These are phyloP conservation scores for Novymonas esmeraldas DNA, from an alignment of 208 protist species.

Conservation along the genomic window DNA sequence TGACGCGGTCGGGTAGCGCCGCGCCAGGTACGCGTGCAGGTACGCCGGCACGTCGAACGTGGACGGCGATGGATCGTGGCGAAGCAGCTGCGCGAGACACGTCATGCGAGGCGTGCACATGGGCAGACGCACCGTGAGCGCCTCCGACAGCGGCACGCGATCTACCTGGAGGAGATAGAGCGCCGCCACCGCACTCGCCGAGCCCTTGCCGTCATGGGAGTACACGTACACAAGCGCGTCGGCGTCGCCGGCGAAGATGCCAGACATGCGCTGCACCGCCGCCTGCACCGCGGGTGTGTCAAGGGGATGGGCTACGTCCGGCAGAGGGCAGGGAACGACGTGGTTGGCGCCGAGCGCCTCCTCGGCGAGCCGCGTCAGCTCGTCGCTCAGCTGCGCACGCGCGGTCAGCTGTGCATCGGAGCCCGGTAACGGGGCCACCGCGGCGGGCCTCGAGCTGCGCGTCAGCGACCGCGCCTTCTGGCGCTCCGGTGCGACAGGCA, in stretches of 20 bases:
- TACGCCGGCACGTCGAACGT: conserved; percentile 25
- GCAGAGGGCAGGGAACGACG: conserved; percentile 16
- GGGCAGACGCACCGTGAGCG: conserved; percentile 23
- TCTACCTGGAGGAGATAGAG: conserved; percentile 29
- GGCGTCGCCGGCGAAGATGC: conserved; percentile 12
- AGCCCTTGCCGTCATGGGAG: conserved; percentile 33
- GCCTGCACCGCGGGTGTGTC: conserved; percentile 6
- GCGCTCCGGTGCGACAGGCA: too few species aligned
- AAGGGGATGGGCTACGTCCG: conserved; percentile 2
- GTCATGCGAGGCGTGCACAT: conserved; percentile 29
- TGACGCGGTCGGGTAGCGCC: conserved; percentile 24
- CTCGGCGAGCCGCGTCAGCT: not conserved
- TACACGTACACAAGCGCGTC: conserved; percentile 30
- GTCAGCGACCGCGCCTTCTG: too few species aligned
- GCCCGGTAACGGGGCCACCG: not conserved
- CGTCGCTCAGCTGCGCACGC: conserved; percentile 12
- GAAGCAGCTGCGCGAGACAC: conserved; percentile 25
- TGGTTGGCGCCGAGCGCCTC: conserved; percentile 13
- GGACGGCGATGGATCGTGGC: conserved; percentile 13
- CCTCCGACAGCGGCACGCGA: conserved; percentile 21
- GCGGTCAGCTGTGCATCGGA: not conserved
- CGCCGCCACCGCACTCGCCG: conserved; percentile 31
- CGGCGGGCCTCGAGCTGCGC: not conserved
- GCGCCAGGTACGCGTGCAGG: conserved; percentile 27
- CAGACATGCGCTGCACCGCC: not conserved